phyloP scores from a whole-genome alignment of 352 stramenopile genomes.

The Phytophthora capsici region DNA sequence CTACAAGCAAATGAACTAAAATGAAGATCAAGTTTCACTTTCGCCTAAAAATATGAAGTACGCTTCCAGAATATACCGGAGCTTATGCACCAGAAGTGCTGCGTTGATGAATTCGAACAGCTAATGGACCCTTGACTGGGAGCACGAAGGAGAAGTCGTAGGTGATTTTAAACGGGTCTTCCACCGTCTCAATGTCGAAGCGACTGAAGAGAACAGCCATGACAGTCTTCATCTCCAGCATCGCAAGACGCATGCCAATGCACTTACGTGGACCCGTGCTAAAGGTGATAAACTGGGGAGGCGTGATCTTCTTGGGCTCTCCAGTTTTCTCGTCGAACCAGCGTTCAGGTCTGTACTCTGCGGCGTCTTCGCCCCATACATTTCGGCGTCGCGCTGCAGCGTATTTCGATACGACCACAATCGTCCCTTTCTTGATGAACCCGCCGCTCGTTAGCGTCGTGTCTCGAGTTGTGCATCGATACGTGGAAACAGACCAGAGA shows the following conservation, averaged over 20 bases:
- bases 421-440: conserved; percentile 47
- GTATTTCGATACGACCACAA: conserved; percentile 60
- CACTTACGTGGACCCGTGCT: conserved; percentile 56
- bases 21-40: conserved; percentile 4
- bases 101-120: conserved; percentile 22
- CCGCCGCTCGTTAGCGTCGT: conserved; percentile 65
- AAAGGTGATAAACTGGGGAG: conserved; percentile 67
- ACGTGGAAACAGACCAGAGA: conserved; percentile 40
- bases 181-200: conserved; percentile 40
- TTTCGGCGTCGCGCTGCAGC: conserved; percentile 40
- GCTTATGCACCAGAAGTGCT: background rate
- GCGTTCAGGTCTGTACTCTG: conserved; percentile 45
- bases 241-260: conserved; percentile 57
- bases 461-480: conserved; percentile 21
- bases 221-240: conserved; percentile 59
- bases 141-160: conserved; percentile 48
- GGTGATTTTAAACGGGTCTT: conserved; percentile 42
- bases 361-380: conserved; percentile 62
- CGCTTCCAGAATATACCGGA: background rate
- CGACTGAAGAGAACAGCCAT: conserved; percentile 45
- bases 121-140: conserved; percentile 43
- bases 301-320: conserved; percentile 26
- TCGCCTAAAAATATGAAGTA: conserved; percentile 34
- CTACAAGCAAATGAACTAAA: background rate
- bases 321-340: conserved; percentile 53